phyloP scores from a whole-genome alignment of 2,329 filamentous ascomycete genomes.

The Aspergillus fumigatus region DNA sequence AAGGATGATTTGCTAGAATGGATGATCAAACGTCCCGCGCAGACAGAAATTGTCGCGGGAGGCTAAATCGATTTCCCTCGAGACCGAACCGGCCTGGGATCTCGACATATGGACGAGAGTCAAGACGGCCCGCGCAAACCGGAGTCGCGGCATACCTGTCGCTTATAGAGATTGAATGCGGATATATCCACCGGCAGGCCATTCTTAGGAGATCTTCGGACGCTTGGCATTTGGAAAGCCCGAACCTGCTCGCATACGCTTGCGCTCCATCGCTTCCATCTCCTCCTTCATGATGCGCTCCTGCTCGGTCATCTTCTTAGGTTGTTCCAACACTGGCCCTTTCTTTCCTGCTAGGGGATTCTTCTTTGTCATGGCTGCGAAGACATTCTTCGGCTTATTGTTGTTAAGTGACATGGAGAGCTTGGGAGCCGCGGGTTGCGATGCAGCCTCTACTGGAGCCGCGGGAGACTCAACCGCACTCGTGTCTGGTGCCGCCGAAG shows the following conservation, averaged over 20 bases:
- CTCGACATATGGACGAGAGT: neutral
- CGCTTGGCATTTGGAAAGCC: slow-evolving; percentile 32
- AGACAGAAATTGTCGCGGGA: neutral
- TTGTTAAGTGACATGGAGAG: slow-evolving; percentile 63
- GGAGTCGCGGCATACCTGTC: neutral
- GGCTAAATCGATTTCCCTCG: neutral
- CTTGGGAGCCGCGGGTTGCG: slow-evolving; percentile 18
- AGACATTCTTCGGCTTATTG: slow-evolving; percentile 59
- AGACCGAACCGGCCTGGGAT: neutral
- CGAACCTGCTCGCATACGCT: slow-evolving; percentile 45
- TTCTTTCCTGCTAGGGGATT: slow-evolving; percentile 69
- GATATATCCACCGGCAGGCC: slow-evolving; percentile 3
- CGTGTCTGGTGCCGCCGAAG: slow-evolving; percentile 10
- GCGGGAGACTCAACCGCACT: slow-evolving; percentile 15
- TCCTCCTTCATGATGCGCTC: slow-evolving; percentile 88
- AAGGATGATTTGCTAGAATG: neutral
- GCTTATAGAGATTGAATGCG: neutral
- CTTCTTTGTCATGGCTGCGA: slow-evolving; percentile 58
- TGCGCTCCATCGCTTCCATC: slow-evolving; percentile 57
- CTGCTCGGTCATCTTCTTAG: slow-evolving; percentile 82
- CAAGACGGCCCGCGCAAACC: neutral
- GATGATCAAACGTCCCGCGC: neutral
- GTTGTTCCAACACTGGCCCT: slow-evolving; percentile 52
- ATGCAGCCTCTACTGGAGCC: slow-evolving; percentile 12
- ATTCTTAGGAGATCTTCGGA: slow-evolving; percentile 27